phyloP scores from a whole-genome alignment of 495 filamentous ascomycete genomes.

The Coniosporium apollinis region DNA sequence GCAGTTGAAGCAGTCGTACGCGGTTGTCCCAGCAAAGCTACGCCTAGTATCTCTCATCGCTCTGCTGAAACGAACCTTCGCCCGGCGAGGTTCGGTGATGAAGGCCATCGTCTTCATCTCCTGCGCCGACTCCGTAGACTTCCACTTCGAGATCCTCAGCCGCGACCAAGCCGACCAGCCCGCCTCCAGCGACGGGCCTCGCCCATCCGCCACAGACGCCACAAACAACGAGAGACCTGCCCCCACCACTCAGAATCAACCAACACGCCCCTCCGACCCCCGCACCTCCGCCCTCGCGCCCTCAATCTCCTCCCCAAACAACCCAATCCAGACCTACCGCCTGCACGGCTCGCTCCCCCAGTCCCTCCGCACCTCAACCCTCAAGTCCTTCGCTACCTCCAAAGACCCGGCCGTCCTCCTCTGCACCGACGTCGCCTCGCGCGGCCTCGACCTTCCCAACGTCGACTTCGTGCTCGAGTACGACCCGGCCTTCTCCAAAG shows the following conservation, averaged over 20 bases:
- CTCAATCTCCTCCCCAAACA: conserved; percentile 11
- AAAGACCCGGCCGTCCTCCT: conserved; percentile 60
- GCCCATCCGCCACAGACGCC: background rate
- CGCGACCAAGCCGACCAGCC: conserved; percentile 16
- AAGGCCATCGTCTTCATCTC: conserved; percentile 94
- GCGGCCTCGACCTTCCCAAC: conserved; percentile 84
- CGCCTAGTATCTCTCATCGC: conserved; percentile 75
- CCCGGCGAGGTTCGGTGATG: conserved; percentile 72
- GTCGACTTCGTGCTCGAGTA: conserved; percentile 90
- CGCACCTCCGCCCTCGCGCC: conserved; percentile 12
- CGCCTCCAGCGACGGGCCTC: conserved; percentile 5
- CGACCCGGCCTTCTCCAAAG: conserved; percentile 76
- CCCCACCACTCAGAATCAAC: conserved; percentile 29
- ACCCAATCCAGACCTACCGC: conserved; percentile 50
- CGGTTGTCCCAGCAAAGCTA: conserved; percentile 73
- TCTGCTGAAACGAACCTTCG: conserved; percentile 68
- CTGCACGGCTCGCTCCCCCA: conserved; percentile 92
- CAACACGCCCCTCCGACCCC: conserved; percentile 14
- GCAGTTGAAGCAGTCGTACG: conserved; percentile 81
- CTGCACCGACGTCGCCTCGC: conserved; percentile 88
- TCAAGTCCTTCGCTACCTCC: conserved; percentile 50
- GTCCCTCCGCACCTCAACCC: conserved; percentile 65
- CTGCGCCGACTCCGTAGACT: conserved; percentile 92
- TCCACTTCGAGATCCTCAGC: conserved; percentile 80
- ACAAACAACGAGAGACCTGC: background rate